Conservation (phyloP, 164 flowering plant species). For the Tinospora cordifolia region DNA sequence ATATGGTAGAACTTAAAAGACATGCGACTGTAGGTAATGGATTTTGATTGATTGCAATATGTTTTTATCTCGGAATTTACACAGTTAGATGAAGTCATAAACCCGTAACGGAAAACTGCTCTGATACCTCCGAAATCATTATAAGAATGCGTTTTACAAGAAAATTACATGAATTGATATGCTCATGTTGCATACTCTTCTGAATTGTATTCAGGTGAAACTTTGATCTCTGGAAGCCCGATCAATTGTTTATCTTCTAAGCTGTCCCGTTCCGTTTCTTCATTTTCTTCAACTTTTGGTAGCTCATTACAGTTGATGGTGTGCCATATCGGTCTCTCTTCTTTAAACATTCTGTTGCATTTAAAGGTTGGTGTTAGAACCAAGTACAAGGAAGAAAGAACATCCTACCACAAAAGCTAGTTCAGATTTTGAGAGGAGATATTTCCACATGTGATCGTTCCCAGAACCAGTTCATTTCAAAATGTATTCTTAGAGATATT, state of each 20-base stretch:
- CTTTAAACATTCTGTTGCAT: slow-evolving; percentile 62
- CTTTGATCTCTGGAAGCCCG: slow-evolving; percentile 15
- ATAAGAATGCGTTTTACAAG: not conserved
- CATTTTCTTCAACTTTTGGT: slow-evolving; percentile 14
- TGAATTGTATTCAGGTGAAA: slow-evolving; percentile 20
- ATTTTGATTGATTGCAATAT: not conserved
- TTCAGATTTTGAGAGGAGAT: not conserved
- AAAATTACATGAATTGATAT: not conserved
- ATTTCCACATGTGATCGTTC: not conserved
- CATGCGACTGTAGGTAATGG: too few relatives aligned
- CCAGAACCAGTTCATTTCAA: not conserved
- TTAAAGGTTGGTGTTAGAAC: not conserved
- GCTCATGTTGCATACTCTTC: slow-evolving; percentile 23
- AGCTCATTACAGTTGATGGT: slow-evolving; percentile 69
- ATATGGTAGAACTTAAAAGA: too few relatives aligned
- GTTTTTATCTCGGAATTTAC: not conserved
- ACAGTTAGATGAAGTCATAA: not conserved
- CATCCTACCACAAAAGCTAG: not conserved
- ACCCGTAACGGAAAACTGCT: not conserved
- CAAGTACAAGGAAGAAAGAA: not conserved
- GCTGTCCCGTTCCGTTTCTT: too few relatives aligned
- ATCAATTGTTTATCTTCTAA: too few relatives aligned
- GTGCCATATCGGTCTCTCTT: slow-evolving; percentile 77
- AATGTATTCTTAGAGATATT: too few relatives aligned
- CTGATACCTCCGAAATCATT: not conserved